phyloP scores from a whole-genome alignment of 2,329 filamentous ascomycete species.

The Fusarium sp. region DNA sequence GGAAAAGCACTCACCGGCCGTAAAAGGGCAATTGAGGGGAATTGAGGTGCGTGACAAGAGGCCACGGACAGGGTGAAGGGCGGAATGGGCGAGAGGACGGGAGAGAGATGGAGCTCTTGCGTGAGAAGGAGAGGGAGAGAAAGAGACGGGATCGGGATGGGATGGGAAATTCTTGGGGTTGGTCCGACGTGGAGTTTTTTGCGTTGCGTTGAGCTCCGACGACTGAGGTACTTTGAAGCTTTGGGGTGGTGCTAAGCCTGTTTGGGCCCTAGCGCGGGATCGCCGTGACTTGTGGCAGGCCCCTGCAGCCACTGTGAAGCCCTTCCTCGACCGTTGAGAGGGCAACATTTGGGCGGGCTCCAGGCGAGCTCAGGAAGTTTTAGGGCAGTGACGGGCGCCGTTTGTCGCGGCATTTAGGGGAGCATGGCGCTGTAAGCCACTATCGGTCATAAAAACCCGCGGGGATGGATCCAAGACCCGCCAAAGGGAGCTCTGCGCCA shows the following conservation, averaged over 20 bases:
- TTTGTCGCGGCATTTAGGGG: conserved; percentile 25
- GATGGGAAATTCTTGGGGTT: conserved; percentile 59
- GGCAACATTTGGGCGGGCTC: conserved; percentile 22
- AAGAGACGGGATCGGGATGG: conserved; percentile 45
- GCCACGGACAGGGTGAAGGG: conserved; percentile 37
- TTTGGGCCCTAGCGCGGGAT: conserved; percentile 39
- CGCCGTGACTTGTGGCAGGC: conserved; percentile 19
- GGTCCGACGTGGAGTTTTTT: conserved; percentile 56
- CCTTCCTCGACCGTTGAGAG: conserved; percentile 39
- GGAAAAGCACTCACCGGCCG: conserved; percentile 42
- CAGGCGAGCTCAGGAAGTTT: conserved; percentile 6
- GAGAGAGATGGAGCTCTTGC: conserved; percentile 46
- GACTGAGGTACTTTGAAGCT: conserved; percentile 53
- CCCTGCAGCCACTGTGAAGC: conserved; percentile 22
- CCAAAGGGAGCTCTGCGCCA: conserved; percentile 27
- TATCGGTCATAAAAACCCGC: not conserved
- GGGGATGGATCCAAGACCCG: conserved; percentile 22
- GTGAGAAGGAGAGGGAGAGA: conserved; percentile 54
- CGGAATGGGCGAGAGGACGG: conserved; percentile 36
- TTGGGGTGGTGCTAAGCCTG: conserved; percentile 49
- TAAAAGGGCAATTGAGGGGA: conserved; percentile 45
- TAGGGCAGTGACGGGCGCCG: conserved; percentile 17
- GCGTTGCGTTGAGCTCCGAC: conserved; percentile 59
- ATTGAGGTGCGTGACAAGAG: conserved; percentile 41
- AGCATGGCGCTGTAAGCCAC: conserved; percentile 23